Base-by-base conservation (phyloP, 2,329 filamentous ascomycete genomes). In the Leptographium procerum region DNA sequence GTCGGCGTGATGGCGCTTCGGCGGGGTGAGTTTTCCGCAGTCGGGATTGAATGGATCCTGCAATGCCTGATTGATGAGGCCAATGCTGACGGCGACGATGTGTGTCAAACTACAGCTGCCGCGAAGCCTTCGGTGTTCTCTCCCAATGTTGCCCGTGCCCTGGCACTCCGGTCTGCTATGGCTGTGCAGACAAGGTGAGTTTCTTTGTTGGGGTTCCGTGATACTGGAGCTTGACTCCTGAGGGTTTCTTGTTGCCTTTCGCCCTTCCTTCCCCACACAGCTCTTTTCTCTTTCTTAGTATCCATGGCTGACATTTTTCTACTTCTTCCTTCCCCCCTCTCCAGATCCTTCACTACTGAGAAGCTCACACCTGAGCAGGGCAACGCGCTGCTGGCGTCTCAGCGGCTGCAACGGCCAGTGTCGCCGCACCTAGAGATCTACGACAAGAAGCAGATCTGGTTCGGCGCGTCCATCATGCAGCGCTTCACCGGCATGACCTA, bases 381-480 rank as follows among this genome's bases (percentile, higher is more conserved):
- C 63, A 67, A 81, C 64, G 70, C 80, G 65, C 83, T 95, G 73
- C 89, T 96, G 69, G 85, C 82, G 67, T 77, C 83, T 69, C 91
- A 96, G 78, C 91, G 91, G 67, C 80, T 86, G 58, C 74, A 80
- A 68, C 91, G 91, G 56, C 91, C 91, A 69, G 80, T 96, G 66
- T 81, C 89, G 52, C 91, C 91, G 58, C 91, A 96, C 71, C 83
- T 96, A 63, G 71, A 75, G 68, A 91, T 95, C 81, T 96, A 96
- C 84, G 81, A 84, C 72, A 82, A 87, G 61, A 84, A 89, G 73
- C 88, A 96, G 75, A 94, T 89, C 66, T 96, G 86, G 86, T 86
- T 89, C 72, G 79, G 80, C 65, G 85, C 84, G 66, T 84, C 78
- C 59, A 79, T 80, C 64, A 80, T 89, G 74, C 88, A 91, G 77